Evolutionary conservation across 306 rosid species (phyloP).

Genomic region (Glycyrrhiza uralensis): DNA sequence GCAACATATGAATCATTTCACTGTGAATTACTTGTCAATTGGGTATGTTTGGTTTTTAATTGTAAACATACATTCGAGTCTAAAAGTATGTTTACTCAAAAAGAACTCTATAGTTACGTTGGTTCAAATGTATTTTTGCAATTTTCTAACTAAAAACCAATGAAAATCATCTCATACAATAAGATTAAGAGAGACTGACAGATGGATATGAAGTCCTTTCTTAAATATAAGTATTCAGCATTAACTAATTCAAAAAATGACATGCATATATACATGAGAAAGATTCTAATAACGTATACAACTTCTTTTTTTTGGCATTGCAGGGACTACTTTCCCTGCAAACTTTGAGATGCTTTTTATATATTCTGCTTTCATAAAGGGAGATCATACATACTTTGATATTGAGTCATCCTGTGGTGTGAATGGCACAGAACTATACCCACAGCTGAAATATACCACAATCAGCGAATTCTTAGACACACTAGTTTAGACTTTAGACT

Average conservation of each 20-base stretch:
- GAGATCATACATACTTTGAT: constrained; percentile 80
- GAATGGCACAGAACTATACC: constrained; percentile 62
- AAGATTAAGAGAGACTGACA: background rate
- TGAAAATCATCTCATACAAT: background rate
- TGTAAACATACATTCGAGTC: too few relatives aligned
- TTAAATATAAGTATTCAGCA: background rate
- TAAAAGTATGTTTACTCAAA: too few relatives aligned
- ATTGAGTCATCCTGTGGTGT: constrained; percentile 53
- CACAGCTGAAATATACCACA: constrained; percentile 58
- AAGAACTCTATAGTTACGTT: too few relatives aligned
- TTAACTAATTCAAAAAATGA: background rate
- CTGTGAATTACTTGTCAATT: too few relatives aligned
- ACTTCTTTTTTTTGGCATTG: constrained; percentile 20
- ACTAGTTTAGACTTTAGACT: constrained; percentile 30
- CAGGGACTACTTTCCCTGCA: constrained; percentile 69
- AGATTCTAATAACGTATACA: background rate
- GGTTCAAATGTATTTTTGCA: too few relatives aligned
- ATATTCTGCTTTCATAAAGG: constrained; percentile 78
- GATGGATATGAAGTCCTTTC: background rate
- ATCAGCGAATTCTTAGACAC: constrained; percentile 62
- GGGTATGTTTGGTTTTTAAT: too few relatives aligned
- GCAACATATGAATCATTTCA: background rate
- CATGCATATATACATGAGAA: background rate
- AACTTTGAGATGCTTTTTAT: constrained; percentile 53
- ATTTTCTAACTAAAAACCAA: too few relatives aligned